Percentiles rank a stretch among this genome's conserved stretches.
Conservation (phyloP, 208 protist genomes). For the Leishmania mexicana region DNA sequence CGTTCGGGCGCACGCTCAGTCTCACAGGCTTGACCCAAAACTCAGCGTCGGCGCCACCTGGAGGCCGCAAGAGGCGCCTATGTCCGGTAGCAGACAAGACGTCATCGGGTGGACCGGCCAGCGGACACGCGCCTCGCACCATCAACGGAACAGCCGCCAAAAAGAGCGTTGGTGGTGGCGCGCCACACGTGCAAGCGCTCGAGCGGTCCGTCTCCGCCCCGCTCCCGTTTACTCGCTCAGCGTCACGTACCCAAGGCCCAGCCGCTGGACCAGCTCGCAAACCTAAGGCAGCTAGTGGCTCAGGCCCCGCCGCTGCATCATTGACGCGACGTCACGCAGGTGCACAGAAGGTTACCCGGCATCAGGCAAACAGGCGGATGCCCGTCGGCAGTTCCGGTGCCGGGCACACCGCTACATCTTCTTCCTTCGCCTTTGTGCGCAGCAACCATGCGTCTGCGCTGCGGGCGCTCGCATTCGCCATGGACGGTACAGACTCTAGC, state of each 20-base stretch:
- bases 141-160: background rate
- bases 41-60: background rate
- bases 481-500: background rate
- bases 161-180: background rate
- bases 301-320: background rate
- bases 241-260: background rate
- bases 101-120: background rate
- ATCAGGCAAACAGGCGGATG: background rate
- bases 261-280: background rate
- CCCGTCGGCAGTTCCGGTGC: background rate
- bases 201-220: conserved; percentile 28
- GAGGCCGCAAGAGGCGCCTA: background rate
- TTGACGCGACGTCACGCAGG: background rate
- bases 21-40: conserved; percentile 14
- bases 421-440: conserved; percentile 24
- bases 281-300: background rate
- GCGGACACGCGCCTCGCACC: background rate
- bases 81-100: background rate
- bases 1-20: conserved; percentile 27
- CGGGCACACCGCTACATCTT: background rate
- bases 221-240: conserved; percentile 6
- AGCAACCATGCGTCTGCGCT: conserved; percentile 30
- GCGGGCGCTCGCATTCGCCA: conserved; percentile 2
- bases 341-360: background rate
- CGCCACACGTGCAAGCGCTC: background rate